Evolutionary conservation across 768 basidiomycete genomes (phyloP), one percentile per base, ranked within the genome.

Genomic region (Phanerochaete sordida): DNA sequence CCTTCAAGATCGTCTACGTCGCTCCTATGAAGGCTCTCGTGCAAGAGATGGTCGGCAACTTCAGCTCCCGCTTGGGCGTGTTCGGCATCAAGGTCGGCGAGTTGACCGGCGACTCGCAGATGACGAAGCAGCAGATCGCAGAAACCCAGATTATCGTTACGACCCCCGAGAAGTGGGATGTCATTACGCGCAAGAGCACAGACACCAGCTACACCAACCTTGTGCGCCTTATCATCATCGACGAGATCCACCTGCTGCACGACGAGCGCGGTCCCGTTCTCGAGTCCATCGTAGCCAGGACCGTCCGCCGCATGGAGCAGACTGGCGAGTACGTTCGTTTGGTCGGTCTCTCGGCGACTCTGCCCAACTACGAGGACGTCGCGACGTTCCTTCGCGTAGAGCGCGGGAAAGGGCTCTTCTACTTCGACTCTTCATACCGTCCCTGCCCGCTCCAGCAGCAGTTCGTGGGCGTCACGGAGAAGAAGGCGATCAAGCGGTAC

Each of bases 1-100:
- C 90, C 0, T 97, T 98, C 84, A 99, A 99, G 76, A 90, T 97
- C 57, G 86, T 99, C 65, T 99, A 98, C 72, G 86, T 99, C 54
- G 96, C 97, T 0, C 97, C 96, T 3, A 99, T 99, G 97, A 99
- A 99, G 73, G 97, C 96, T 2, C 84, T 99, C 59, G 96, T 99
- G 0, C 96, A 98, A 70, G 97, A 99, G 74, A 95, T 96, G 89
- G 97, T 98, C 60, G 92, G 93, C 64, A 96, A 95, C 72, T 99
- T 99, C 69, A 81, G 82, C 33, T 77, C 84, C 8, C 88, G 96
- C 3, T 85, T 99, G 47, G 73, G 73, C 1, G 72, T 78, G 0
- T 87, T 80, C 68, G 91, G 89, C 45, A 81, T 99, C 75, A 89
- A 85, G 61, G 91, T 99, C 49, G 93, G 92, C 28, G 97, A 99